Percentiles rank a stretch among this genome's conserved stretches.
Conservation (phyloP, 345 rosid species). For the Euphorbia peplus region DNA sequence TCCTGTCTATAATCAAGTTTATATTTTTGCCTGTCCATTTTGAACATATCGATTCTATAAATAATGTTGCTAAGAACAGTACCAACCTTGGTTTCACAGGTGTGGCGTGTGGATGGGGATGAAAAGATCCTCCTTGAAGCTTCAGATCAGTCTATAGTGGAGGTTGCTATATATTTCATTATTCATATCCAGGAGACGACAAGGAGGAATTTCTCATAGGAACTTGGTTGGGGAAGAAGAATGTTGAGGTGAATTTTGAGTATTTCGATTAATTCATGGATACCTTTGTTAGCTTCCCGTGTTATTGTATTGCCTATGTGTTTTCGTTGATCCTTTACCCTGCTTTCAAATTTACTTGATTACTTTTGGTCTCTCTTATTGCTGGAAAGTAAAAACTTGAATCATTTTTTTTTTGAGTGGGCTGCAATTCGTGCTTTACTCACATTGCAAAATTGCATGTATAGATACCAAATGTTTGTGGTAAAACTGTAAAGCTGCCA, state of each 20-base stretch:
- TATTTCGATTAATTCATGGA: conserved; percentile 1
- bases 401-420: not conserved
- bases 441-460: not conserved
- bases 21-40: not conserved
- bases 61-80: conserved; percentile 17
- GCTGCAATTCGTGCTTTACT: not conserved
- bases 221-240: conserved; percentile 92
- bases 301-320: not conserved
- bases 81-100: conserved; percentile 40
- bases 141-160: conserved; percentile 81
- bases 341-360: not conserved
- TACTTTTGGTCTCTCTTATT: not conserved
- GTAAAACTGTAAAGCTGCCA: not conserved
- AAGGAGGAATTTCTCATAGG: conserved; percentile 87
- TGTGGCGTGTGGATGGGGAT: conserved; percentile 75
- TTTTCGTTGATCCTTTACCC: not conserved
- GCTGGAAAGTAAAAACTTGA: not conserved
- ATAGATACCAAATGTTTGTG: not conserved
- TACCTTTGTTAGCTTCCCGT: not conserved
- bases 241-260: conserved; percentile 63
- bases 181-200: conserved; percentile 91
- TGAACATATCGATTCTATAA: not conserved
- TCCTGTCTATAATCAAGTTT: conserved; percentile 1
- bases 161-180: conserved; percentile 84
- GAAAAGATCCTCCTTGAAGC: conserved; percentile 73